Evolutionary conservation across 257 asterid species (phyloP).

Genomic region (Solanum paucissectum): DNA sequence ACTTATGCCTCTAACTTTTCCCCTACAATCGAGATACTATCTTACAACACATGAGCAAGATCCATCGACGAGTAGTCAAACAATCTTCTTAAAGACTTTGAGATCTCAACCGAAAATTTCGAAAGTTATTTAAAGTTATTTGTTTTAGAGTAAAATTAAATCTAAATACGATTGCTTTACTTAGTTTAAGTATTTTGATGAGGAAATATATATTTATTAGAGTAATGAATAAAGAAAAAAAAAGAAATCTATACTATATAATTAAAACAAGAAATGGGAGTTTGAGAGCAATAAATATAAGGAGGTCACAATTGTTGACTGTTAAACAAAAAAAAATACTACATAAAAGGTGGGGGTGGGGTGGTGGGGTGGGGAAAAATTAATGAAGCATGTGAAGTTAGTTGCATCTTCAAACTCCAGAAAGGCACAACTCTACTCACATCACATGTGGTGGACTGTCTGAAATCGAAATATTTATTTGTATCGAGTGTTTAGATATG

Average conservation of each 20-base stretch:
- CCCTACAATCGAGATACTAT: background rate
- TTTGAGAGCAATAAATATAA: background rate
- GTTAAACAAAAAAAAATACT: background rate
- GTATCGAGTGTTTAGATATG: fast-evolving
- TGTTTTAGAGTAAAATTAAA: background rate
- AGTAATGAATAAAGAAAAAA: background rate
- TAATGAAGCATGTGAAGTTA: background rate
- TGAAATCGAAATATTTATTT: background rate
- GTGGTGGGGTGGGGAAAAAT: background rate
- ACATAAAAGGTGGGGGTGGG: background rate
- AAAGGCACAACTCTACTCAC: background rate
- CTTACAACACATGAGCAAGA: background rate
- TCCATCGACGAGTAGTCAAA: background rate
- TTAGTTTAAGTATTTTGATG: background rate
- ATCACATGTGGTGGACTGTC: background rate
- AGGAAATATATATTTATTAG: background rate
- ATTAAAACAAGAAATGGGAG: background rate
- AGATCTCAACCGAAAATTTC: background rate
- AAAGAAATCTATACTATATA: background rate
- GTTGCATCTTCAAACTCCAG: background rate
- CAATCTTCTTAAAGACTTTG: background rate
- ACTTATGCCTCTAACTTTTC: background rate
- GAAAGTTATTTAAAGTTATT: fast-evolving
- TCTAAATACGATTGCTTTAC: background rate
- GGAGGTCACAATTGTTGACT: background rate